These are phyloP conservation scores for Chalciporus pseudorubinellus DNA, from an alignment of 768 basidiomycete genomes.

Conservation along the genomic window DNA sequence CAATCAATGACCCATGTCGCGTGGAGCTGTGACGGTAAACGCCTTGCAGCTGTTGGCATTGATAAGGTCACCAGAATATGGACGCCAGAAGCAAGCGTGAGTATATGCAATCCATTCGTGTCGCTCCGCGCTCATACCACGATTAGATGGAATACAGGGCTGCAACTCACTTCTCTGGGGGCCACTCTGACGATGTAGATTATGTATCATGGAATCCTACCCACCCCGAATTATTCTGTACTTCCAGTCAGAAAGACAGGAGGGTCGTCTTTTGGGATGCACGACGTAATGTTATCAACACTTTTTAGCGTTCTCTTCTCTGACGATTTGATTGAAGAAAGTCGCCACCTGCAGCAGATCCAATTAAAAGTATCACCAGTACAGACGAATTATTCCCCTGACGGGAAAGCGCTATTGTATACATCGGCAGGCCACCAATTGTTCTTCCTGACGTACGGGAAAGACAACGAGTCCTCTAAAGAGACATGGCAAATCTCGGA, in stretches of 20 bases:
- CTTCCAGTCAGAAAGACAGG: slow-evolving; percentile 74
- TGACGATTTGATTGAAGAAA: slow-evolving; percentile 47
- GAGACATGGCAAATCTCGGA: slow-evolving; percentile 48
- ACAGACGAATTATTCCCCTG: slow-evolving; percentile 69
- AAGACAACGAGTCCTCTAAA: slow-evolving; percentile 49
- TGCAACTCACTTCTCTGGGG: slow-evolving; percentile 64
- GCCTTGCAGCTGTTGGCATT: slow-evolving; percentile 76
- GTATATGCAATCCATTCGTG: slow-evolving; percentile 24
- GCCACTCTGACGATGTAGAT: slow-evolving; percentile 77
- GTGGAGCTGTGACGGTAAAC: slow-evolving; percentile 83
- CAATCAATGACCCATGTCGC: slow-evolving; percentile 74
- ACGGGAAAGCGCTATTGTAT: slow-evolving; percentile 64
- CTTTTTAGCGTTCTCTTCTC: not conserved
- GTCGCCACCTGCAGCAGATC: slow-evolving; percentile 61
- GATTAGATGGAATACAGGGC: slow-evolving; percentile 69
- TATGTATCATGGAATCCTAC: slow-evolving; percentile 84
- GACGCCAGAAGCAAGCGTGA: slow-evolving; percentile 74
- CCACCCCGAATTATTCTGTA: slow-evolving; percentile 79
- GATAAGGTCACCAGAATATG: slow-evolving; percentile 79
- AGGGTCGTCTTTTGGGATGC: slow-evolving; percentile 83
- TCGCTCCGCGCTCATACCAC: not conserved
- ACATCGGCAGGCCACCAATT: slow-evolving; percentile 59
- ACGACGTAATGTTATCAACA: slow-evolving; percentile 51
- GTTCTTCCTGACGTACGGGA: slow-evolving; percentile 58
- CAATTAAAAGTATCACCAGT: slow-evolving; percentile 58